A percentile compares a stretch with the other conserved stretches of the same genome.
These are phyloP conservation scores for Colletotrichum shisoi DNA, from an alignment of 2,329 filamentous ascomycete species.

Conservation along the genomic window DNA sequence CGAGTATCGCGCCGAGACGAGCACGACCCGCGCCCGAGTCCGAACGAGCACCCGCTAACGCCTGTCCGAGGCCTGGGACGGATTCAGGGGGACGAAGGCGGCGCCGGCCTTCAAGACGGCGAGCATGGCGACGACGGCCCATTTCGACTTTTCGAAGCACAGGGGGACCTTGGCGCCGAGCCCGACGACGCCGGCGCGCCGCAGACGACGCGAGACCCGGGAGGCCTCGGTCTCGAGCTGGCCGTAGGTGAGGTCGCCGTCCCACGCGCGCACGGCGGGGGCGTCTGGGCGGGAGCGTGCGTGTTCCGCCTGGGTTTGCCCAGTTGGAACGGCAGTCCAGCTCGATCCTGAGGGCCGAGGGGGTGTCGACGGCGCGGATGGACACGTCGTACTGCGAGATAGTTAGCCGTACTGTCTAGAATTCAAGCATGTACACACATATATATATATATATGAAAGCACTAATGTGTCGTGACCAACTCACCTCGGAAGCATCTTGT, in stretches of 20 bases:
- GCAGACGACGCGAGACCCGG: slow-evolving; percentile 18
- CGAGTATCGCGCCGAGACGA: neutral
- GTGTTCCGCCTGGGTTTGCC: neutral
- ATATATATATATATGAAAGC: no score
- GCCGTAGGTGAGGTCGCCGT: slow-evolving; percentile 29
- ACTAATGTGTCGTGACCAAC: no score
- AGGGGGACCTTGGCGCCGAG: slow-evolving; percentile 17
- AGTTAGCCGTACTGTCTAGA: neutral
- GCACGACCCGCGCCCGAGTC: neutral
- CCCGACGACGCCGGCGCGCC: neutral
- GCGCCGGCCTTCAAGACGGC: slow-evolving; percentile 36
- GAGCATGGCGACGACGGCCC: slow-evolving; percentile 29
- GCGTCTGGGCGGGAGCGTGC: neutral
- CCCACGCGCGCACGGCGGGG: slow-evolving; percentile 4
- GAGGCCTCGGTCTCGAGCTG: slow-evolving; percentile 40
- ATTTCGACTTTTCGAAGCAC: slow-evolving; percentile 38
- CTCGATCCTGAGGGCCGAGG: neutral
- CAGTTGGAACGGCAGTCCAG: neutral
- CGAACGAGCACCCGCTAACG: neutral
- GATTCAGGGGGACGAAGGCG: neutral
- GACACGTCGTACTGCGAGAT: neutral
- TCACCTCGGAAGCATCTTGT: neutral
- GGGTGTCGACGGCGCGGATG: neutral
- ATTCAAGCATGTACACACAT: no score
- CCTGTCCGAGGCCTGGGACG: neutral